Base-by-base conservation (phyloP, 2,329 filamentous ascomycete species). In the Hypoxylon sp. region DNA sequence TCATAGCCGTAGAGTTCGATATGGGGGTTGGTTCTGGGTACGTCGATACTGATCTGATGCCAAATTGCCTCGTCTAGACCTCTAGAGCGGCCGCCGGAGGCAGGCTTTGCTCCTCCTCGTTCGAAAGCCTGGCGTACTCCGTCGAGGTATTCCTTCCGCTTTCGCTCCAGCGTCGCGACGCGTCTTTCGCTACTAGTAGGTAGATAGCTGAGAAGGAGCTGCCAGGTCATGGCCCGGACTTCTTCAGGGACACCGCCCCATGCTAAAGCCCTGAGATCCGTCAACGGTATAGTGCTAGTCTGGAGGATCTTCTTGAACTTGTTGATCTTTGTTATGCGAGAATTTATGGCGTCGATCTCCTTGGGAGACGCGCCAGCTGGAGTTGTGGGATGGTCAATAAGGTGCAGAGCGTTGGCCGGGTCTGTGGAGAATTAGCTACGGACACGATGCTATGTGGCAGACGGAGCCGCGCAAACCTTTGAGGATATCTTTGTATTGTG, bases 1-100 rank as follows among this genome's bases (percentile, higher is more conserved):
- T 98, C 94, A 72, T 97, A 98, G 65, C 91, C 86, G 76, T 99
- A 99, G 0, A 99, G 82, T 67, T 96, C 91, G 50, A 99, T 88
- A 75, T 98, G 95, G 9, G 95, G 95, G 72, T 97, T 98, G 3
- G 95, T 99, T 47, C 95, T 87, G 2, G 95, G 95, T 18, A 98
- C 91, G 72, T 99, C 95, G 70, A 99, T 99, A 75, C 92, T 97
- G 76, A 99, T 98, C 72, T 99, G 95, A 78, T 99, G 95, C 95
- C 95, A 99, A 57, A 99, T 88, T n/a, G 92, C 90, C 78, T 99
- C 95, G 68, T 99, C 96, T 15, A 99, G 78, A 2, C 93, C 94
- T 60, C 85, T 77, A 6, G 79, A 73, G 62, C 82, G 81, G 11
- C 82, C 79, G 3, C 75, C 65, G 0, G 80, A 65, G 11, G 73